Conservation (phyloP, 106 monocot species). For the Posidonia australis region DNA sequence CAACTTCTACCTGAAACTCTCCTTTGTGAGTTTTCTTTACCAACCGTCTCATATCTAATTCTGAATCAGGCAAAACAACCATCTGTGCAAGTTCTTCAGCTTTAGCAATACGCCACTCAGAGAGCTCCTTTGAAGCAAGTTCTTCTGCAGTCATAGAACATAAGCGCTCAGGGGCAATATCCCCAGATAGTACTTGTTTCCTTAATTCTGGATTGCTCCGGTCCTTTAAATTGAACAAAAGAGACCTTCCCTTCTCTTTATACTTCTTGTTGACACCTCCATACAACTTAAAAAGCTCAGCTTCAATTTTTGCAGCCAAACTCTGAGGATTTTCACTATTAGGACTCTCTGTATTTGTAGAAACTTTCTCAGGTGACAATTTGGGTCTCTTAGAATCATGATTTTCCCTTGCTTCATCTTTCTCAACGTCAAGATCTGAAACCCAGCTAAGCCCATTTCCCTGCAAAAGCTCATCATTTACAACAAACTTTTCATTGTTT, state of each 20-base stretch:
- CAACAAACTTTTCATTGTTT: conserved; percentile 10
- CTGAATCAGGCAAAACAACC: conserved; percentile 63
- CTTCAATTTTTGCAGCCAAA: conserved; percentile 67
- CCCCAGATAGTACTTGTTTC: conserved; percentile 57
- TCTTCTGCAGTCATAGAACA: conserved; percentile 93
- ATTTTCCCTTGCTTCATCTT: conserved; percentile 9
- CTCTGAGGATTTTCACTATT: conserved; percentile 13
- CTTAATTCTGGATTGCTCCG: conserved; percentile 73
- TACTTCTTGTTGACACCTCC: conserved; percentile 98
- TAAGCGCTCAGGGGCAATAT: conserved; percentile 62
- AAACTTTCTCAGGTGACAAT: conserved; percentile 15
- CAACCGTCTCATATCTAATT: conserved; percentile 65
- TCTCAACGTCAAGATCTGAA: conserved; percentile 26
- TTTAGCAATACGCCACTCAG: conserved; percentile 85
- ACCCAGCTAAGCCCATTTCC: conserved; percentile 87
- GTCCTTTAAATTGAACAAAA: conserved; percentile 93
- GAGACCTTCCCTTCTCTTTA: conserved; percentile 89
- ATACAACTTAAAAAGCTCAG: conserved; percentile 72
- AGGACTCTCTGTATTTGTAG: background rate
- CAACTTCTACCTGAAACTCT: conserved; percentile 83
- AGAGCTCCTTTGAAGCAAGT: conserved; percentile 91
- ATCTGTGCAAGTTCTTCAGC: conserved; percentile 83
- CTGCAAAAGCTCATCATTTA: conserved; percentile 83
- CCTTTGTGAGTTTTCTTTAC: conserved; percentile 99
- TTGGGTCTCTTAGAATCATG: conserved; percentile 39